These are phyloP conservation scores for Phellinidium pouzarii DNA, from an alignment of 1,284 basidiomycete genomes.

Conservation along the genomic window DNA sequence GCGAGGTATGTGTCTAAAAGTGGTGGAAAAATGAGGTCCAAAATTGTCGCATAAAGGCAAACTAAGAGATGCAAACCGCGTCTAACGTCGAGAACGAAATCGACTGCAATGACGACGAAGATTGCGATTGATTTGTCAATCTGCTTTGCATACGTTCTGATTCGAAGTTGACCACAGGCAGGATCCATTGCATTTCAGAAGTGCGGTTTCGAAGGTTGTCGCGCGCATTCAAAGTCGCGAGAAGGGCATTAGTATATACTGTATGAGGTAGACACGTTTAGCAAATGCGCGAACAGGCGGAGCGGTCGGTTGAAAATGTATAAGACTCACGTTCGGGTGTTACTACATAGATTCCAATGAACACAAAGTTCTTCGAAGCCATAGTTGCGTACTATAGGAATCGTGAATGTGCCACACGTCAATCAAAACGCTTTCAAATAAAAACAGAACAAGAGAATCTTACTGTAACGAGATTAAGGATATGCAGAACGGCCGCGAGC, in stretches of 20 bases:
- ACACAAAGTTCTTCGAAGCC: background rate
- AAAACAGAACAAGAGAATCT: background rate
- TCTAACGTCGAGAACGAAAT: too few species aligned
- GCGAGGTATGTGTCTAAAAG: too few species aligned
- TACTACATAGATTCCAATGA: conserved; percentile 4
- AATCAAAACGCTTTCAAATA: too few species aligned
- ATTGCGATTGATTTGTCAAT: too few species aligned
- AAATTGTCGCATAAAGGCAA: too few species aligned
- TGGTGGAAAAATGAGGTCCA: too few species aligned
- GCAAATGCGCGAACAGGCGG: background rate
- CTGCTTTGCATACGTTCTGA: too few species aligned
- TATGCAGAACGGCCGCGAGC: background rate
- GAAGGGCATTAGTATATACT: conserved; percentile 14
- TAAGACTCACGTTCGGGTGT: conserved; percentile 5
- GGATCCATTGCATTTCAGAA: too few species aligned
- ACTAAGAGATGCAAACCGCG: too few species aligned
- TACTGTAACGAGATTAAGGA: conserved; percentile 6
- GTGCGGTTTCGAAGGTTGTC: conserved; percentile 8
- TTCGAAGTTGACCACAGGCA: too few species aligned
- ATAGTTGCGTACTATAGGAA: conserved; percentile 5
- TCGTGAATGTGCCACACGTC: too few species aligned
- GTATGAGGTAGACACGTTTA: background rate
- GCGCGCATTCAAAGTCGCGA: conserved; percentile 13
- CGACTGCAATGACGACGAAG: too few species aligned
- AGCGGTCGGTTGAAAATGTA: background rate